Conservation (phyloP, 2,329 filamentous ascomycete genomes). For the Ciborinia camelliae region DNA sequence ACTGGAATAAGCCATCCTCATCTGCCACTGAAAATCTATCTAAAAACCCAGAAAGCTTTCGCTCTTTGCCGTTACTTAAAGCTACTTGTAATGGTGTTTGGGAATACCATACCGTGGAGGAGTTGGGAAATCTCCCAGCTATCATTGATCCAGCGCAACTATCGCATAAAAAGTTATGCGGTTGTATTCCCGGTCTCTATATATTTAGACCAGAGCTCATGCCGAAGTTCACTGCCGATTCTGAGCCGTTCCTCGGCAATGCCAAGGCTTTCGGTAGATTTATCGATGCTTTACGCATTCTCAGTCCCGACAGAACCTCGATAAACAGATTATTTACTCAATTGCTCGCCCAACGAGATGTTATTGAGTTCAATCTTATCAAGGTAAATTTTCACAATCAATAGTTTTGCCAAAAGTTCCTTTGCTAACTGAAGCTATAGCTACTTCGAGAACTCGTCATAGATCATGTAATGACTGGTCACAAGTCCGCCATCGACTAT, state of each 20-base stretch:
- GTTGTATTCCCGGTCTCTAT: slow-evolving; percentile 24
- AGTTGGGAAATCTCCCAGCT: slow-evolving; percentile 22
- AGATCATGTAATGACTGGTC: background rate
- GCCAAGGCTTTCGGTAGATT: slow-evolving; percentile 23
- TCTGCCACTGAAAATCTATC: background rate
- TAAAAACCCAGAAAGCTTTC: background rate
- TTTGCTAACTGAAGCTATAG: slow-evolving; percentile 12
- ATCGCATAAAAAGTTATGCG: slow-evolving; percentile 22
- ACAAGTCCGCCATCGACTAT: background rate
- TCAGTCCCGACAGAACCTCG: slow-evolving; percentile 18
- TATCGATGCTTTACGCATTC: slow-evolving; percentile 20
- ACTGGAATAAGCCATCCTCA: slow-evolving; percentile 23
- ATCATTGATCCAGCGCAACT: slow-evolving; percentile 21
- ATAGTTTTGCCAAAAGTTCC: background rate
- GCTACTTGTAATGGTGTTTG: slow-evolving; percentile 13
- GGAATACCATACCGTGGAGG: slow-evolving; percentile 16
- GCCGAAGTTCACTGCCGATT: slow-evolving; percentile 18
- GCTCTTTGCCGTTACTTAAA: slow-evolving; percentile 14
- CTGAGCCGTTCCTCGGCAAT: slow-evolving; percentile 15
- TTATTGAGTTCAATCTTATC: background rate
- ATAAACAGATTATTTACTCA: slow-evolving; percentile 11
- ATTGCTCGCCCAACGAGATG: background rate
- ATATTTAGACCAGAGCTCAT: slow-evolving; percentile 22
- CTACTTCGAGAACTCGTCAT: slow-evolving; percentile 21
- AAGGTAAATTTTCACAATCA: background rate